Evolutionary conservation across 2,329 filamentous ascomycete genomes (phyloP), one percentile per base, ranked within the genome.

Genomic region (Phialophora macrospora): DNA sequence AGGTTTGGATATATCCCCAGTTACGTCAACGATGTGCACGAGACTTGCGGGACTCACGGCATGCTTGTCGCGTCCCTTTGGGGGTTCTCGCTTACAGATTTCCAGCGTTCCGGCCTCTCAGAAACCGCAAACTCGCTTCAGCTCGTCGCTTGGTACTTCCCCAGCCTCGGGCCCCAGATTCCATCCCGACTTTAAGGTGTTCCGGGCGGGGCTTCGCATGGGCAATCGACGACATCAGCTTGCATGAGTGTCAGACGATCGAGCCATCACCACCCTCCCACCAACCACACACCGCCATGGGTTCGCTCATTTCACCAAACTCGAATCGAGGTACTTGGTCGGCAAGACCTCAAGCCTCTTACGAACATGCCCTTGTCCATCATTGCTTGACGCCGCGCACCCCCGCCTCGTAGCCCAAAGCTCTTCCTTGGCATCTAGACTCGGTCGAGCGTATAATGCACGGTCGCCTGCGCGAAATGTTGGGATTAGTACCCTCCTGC

Each of bases 141-240:
- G n/a, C 55, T 44, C 64, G 46, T 66, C 59, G 64, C 64, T 56
- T 62, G 24, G 54, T 32, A 62, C 59, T 66, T 62, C 64, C 64
- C 55, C 64, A 62, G 56, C 55, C 58, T 46, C 48, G 38, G 44
- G 24, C 52, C 52, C 52, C 52, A 52, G 28, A 4, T 17, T 55
- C 52, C n/a, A 4, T 28, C n/a, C 32, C 32, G 32, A 41, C 9
- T 30, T 28, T 24, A 30, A 48, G 28, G 48, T 41, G 26, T 55
- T 51, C 38, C 46, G 28, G 48, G 60, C 34, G 59, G 58, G 58
- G 46, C 28, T 24, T 24, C 28, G 14, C 46, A 38, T 24, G n/a
- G 20, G 48, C 28, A 28, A 32, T 49, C 28, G 34, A 49, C 52
- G 38, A 32, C 59, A 62, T 62, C 60, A 62, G 52, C 60, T 5